These are phyloP conservation scores for Podospora didyma DNA, from an alignment of 495 filamentous ascomycete species.

Conservation along the genomic window DNA sequence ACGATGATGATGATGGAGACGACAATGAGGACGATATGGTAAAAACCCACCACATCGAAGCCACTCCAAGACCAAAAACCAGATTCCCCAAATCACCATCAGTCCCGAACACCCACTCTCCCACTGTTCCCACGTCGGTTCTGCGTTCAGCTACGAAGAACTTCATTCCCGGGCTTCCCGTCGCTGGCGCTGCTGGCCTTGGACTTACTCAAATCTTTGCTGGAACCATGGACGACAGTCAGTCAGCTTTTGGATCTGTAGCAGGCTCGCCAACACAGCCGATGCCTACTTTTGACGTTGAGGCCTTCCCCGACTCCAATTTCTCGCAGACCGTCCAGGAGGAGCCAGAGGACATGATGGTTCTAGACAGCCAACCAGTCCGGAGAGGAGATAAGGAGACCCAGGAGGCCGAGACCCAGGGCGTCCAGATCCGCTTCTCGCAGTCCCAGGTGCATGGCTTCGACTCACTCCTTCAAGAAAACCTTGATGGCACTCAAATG, in stretches of 20 bases:
- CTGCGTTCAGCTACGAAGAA: constrained; percentile 53
- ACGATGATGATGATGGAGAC: constrained; percentile 72
- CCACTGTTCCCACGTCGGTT: constrained; percentile 48
- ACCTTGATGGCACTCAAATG: constrained; percentile 51
- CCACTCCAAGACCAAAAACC: constrained; percentile 40
- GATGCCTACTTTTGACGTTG: constrained; percentile 29
- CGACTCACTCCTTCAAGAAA: constrained; percentile 41
- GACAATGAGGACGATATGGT: constrained; percentile 56
- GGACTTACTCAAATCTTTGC: constrained; percentile 89
- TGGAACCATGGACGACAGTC: constrained; percentile 77
- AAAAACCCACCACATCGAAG: constrained; percentile 39
- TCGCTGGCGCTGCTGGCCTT: constrained; percentile 54
- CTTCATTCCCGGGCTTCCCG: constrained; percentile 57
- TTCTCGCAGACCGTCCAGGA: constrained; percentile 47
- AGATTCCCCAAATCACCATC: constrained; percentile 34
- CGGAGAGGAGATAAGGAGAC: constrained; percentile 19
- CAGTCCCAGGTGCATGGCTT: constrained; percentile 53
- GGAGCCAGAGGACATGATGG: constrained; percentile 48
- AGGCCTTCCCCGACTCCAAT: constrained; percentile 43
- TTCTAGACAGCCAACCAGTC: constrained; percentile 60
- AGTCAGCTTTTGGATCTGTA: constrained; percentile 25
- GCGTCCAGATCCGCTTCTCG: constrained; percentile 47
- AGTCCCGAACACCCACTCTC: constrained; percentile 31
- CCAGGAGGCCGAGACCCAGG: constrained; percentile 41
- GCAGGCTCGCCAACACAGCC: constrained; percentile 32